Evolutionary conservation across 371 early-diverging fungal species (phyloP).

Genomic region (Rhizopus microsporus): DNA sequence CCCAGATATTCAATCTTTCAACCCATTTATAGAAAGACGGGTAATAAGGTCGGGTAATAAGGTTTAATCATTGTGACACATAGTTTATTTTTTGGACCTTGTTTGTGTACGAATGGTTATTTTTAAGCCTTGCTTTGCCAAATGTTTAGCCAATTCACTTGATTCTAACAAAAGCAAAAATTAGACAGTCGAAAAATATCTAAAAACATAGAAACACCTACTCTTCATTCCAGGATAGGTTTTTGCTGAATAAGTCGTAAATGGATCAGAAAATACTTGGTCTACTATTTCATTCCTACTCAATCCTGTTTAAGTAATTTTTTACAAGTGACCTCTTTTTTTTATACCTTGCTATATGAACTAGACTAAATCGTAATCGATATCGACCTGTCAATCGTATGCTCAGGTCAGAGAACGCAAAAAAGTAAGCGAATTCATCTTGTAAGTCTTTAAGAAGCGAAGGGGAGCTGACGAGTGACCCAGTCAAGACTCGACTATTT

Average conservation of each 20-base stretch:
- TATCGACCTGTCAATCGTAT: conserved; percentile 47
- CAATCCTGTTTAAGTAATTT: background rate
- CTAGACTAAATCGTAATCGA: conserved; percentile 46
- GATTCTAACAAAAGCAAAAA: conserved; percentile 44
- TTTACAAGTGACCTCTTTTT: background rate
- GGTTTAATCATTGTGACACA: background rate
- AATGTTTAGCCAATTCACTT: conserved; percentile 28
- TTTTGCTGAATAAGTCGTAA: conserved; percentile 56
- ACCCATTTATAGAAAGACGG: too few species aligned
- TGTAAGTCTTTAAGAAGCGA: conserved; percentile 49
- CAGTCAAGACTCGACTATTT: conserved; percentile 44
- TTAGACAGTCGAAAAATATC: background rate
- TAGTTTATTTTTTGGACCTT: conserved; percentile 16
- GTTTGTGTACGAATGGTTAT: conserved; percentile 58
- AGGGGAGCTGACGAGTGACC: conserved; percentile 57
- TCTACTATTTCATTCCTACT: conserved; percentile 23
- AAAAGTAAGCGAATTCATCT: conserved; percentile 48
- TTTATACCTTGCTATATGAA: conserved; percentile 30
- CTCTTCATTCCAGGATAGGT: conserved; percentile 69
- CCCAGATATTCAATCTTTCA: too few species aligned
- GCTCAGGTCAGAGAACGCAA: conserved; percentile 54
- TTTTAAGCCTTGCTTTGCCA: conserved; percentile 58
- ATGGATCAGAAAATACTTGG: conserved; percentile 43
- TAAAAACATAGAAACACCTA: conserved; percentile 20
- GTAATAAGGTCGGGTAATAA: too few species aligned